These are phyloP conservation scores for Aristolochia californica DNA, from an alignment of 164 flowering plant genomes.

Conservation along the genomic window DNA sequence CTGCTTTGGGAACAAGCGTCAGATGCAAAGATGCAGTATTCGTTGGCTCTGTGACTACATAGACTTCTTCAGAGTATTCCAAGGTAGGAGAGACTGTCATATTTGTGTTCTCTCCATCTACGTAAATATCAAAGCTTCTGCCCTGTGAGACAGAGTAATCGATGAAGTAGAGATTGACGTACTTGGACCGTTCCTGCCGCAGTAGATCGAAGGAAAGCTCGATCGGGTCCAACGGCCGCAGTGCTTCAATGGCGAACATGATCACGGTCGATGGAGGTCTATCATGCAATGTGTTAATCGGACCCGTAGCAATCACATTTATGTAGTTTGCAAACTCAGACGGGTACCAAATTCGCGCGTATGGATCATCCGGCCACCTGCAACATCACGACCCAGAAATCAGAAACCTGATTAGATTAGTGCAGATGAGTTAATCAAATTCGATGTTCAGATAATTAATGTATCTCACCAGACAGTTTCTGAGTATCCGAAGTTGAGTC, in stretches of 20 bases:
- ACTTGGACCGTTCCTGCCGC: background rate
- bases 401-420: background rate
- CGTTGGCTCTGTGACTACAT: background rate
- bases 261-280: constrained; percentile 11
- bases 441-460: background rate
- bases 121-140: background rate
- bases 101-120: background rate
- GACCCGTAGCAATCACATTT: background rate
- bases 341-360: constrained; percentile 12
- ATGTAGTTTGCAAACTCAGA: background rate
- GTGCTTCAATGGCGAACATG: constrained; percentile 4
- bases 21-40: background rate
- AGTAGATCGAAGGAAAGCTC: background rate
- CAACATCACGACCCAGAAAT: background rate
- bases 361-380: constrained; percentile 18
- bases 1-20: background rate
- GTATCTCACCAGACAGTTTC: background rate
- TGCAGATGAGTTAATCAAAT: background rate
- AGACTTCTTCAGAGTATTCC: background rate
- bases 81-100: background rate
- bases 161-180: constrained; percentile 1
- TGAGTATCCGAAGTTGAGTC: constrained; percentile 9
- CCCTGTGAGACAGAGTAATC: background rate
- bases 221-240: background rate
- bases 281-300: background rate